phyloP scores from a whole-genome alignment of 768 basidiomycete genomes.

The Tulasnella sp. region DNA sequence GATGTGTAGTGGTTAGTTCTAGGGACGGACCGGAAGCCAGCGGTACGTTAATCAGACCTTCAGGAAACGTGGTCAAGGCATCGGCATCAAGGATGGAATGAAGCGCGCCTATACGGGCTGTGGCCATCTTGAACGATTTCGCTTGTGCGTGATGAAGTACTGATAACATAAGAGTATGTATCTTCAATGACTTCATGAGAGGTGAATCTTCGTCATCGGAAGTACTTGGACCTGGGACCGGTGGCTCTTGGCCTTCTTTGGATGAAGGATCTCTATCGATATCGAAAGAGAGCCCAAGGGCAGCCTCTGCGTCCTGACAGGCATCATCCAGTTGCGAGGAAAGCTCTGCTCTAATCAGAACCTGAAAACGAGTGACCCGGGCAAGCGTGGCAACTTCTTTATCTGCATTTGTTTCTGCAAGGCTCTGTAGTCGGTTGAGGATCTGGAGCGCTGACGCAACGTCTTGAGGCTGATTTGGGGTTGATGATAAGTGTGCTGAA shows the following conservation, averaged over 20 bases:
- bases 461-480: conserved; percentile 13
- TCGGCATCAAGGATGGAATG: conserved; percentile 58
- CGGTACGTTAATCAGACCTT: conserved; percentile 31
- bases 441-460: conserved; percentile 14
- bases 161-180: conserved; percentile 51
- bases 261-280: background rate
- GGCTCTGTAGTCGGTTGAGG: conserved; percentile 11
- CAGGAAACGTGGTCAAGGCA: conserved; percentile 30
- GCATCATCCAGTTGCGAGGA: conserved; percentile 42
- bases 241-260: background rate
- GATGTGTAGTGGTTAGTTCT: conserved; percentile 45
- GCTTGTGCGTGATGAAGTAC: conserved; percentile 49
- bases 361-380: conserved; percentile 43
- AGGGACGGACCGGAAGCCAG: conserved; percentile 34
- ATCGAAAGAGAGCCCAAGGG: conserved; percentile 32
- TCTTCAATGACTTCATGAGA: conserved; percentile 27
- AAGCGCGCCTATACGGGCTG: conserved; percentile 41
- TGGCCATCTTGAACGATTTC: conserved; percentile 37
- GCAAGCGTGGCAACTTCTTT: conserved; percentile 19
- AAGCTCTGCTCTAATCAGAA: conserved; percentile 40
- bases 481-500: conserved; percentile 19
- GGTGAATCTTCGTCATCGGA: conserved; percentile 19
- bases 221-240: background rate
- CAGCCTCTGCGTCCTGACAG: conserved; percentile 37
- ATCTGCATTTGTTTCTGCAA: conserved; percentile 13